phyloP scores from a whole-genome alignment of 129 eudicot species.

The Ambrosia trifida region DNA sequence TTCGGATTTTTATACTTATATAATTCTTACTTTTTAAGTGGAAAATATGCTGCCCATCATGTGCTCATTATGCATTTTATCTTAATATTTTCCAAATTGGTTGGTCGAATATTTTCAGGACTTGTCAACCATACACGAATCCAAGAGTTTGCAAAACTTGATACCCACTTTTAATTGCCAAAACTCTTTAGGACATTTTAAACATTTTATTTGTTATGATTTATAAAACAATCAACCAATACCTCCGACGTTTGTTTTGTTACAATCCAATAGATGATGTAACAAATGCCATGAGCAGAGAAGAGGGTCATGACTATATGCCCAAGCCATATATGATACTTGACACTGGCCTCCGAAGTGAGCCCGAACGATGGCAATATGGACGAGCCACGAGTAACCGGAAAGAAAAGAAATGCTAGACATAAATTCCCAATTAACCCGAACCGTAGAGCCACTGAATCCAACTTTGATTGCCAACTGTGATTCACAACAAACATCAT shows the following conservation, averaged over 20 bases:
- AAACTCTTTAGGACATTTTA: not conserved
- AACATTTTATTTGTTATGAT: not conserved
- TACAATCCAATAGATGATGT: slow-evolving; percentile 56
- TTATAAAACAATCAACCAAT: not conserved
- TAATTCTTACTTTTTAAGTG: slow-evolving; percentile 10
- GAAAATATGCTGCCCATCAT: slow-evolving; percentile 17
- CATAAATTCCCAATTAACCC: slow-evolving; percentile 71
- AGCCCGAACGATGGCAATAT: slow-evolving; percentile 60
- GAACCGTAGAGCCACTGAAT: slow-evolving; percentile 47
- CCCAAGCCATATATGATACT: slow-evolving; percentile 92
- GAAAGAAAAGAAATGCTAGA: slow-evolving; percentile 65
- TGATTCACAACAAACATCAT: slow-evolving; percentile 1
- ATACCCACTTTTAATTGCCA: too few species aligned
- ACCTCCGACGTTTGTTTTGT: slow-evolving; percentile 62
- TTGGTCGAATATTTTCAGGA: slow-evolving; percentile 15
- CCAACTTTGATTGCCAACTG: slow-evolving; percentile 76
- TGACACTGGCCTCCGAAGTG: slow-evolving; percentile 74
- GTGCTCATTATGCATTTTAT: slow-evolving; percentile 5
- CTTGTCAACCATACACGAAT: not conserved
- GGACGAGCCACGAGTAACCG: slow-evolving; percentile 85
- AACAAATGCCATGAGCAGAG: slow-evolving; percentile 78
- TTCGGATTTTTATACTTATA: too few species aligned
- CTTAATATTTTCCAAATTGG: slow-evolving; percentile 19
- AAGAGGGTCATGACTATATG: slow-evolving; percentile 62
- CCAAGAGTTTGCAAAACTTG: not conserved